Percentiles rank a stretch among this genome's conserved stretches.
Conservation (phyloP, 257 asterid species). For the Misopates orontium region DNA sequence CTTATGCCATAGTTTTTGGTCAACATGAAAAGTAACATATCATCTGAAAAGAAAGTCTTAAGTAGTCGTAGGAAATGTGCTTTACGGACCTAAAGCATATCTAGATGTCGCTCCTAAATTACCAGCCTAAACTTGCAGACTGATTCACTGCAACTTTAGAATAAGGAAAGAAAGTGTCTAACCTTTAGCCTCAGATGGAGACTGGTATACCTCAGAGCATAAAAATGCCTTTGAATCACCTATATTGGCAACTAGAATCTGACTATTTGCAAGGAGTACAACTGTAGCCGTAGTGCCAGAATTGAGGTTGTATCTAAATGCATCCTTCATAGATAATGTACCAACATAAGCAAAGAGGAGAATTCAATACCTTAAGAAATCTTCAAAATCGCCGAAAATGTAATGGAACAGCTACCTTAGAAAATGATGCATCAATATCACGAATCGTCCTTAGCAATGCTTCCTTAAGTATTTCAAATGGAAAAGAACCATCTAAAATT, state of each 20-base stretch:
- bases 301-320: constrained; percentile 58
- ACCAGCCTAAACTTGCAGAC: constrained; percentile 19
- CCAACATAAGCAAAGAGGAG: constrained; percentile 34
- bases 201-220: constrained; percentile 82
- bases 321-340: constrained; percentile 62
- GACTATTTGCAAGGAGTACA: constrained; percentile 70
- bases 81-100: constrained; percentile 6
- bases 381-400: constrained; percentile 16
- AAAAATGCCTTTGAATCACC: constrained; percentile 97
- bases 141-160: constrained; percentile 18
- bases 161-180: constrained; percentile 26
- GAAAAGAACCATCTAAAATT: constrained; percentile 67
- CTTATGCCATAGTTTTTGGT: constrained; percentile 1
- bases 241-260: constrained; percentile 85
- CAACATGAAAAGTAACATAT: constrained; percentile 3
- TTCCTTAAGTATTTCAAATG: constrained; percentile 81
- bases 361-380: constrained; percentile 12
- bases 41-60: neutral
- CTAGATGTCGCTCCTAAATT: constrained; percentile 14
- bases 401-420: constrained; percentile 48
- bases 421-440: constrained; percentile 75
- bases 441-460: constrained; percentile 84
- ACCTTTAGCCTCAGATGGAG: constrained; percentile 93
- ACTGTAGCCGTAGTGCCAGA: constrained; percentile 94
- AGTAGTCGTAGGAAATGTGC: neutral